A percentile compares a stretch with the other conserved stretches of the same genome.
phyloP scores from a whole-genome alignment of 2,329 filamentous ascomycete genomes.

The Trichoderma atroviride region DNA sequence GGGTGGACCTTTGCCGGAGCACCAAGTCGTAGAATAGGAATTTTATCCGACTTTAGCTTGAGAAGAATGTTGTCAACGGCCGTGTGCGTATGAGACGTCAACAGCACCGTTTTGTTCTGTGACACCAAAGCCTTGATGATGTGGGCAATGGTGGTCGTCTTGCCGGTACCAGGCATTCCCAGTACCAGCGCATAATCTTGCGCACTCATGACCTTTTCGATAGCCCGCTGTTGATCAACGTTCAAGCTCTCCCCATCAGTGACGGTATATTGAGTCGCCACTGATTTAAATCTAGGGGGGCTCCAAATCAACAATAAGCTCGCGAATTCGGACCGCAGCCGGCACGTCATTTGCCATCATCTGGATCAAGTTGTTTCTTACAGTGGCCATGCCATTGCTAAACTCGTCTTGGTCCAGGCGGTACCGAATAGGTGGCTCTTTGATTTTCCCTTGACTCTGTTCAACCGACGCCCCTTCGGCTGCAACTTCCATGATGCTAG shows the following conservation, averaged over 20 bases:
- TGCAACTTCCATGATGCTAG: slow-evolving; percentile 85
- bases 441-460: slow-evolving; percentile 55
- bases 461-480: slow-evolving; percentile 55
- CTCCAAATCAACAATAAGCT: slow-evolving; percentile 76
- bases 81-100: slow-evolving; percentile 96
- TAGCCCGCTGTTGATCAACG: slow-evolving; percentile 80
- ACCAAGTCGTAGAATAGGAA: slow-evolving; percentile 82
- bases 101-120: slow-evolving; percentile 86
- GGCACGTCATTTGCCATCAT: slow-evolving; percentile 81
- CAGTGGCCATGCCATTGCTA: slow-evolving; percentile 93
- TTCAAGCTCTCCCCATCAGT: slow-evolving; percentile 72
- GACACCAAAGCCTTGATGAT: slow-evolving; percentile 89
- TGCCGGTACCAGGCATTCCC: slow-evolving; percentile 97
- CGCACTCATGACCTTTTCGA: slow-evolving; percentile 94
- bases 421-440: slow-evolving; percentile 66
- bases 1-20: slow-evolving; percentile 83
- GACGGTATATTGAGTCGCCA: slow-evolving; percentile 65
- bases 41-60: slow-evolving; percentile 79
- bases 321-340: slow-evolving; percentile 71
- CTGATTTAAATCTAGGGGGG: slow-evolving; percentile 74
- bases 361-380: slow-evolving; percentile 90
- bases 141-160: slow-evolving; percentile 96
- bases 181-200: slow-evolving; percentile 95
- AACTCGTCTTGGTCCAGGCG: slow-evolving; percentile 97
- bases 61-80: slow-evolving; percentile 97